These are phyloP conservation scores for Scedosporium boydii DNA, from an alignment of 2,329 filamentous ascomycete genomes.

Conservation along the genomic window DNA sequence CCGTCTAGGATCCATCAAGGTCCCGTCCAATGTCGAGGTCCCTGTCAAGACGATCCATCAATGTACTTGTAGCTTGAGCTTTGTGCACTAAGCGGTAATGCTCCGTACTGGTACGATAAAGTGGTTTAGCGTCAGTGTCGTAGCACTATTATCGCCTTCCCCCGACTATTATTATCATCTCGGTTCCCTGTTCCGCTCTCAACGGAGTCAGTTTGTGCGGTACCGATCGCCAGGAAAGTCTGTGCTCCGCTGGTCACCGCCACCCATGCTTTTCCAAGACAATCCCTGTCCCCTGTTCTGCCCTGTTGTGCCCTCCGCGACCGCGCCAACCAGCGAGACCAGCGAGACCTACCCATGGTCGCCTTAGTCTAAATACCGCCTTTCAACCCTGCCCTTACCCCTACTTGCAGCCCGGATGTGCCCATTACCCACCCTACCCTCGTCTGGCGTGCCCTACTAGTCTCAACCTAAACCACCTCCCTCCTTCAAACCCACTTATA, in stretches of 20 bases:
- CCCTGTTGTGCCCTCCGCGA: not conserved
- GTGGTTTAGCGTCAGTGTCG: too few species aligned
- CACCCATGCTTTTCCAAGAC: not conserved
- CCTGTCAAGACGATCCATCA: too few species aligned
- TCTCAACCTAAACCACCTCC: not conserved
- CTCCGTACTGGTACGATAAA: too few species aligned
- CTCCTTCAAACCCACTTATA: not conserved
- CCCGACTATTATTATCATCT: not conserved
- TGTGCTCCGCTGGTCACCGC: conserved; percentile 1
- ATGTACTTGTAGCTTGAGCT: too few species aligned
- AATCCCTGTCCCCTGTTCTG: not conserved
- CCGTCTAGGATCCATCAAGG: not conserved
- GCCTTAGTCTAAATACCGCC: not conserved
- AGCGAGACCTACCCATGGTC: too few species aligned
- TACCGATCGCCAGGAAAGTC: not conserved
- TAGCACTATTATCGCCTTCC: not conserved
- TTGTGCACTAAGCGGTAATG: too few species aligned
- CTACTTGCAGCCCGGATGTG: not conserved
- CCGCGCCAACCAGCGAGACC: too few species aligned
- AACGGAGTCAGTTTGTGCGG: not conserved
- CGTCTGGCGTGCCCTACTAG: not conserved
- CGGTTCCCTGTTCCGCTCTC: not conserved
- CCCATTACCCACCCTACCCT: not conserved
- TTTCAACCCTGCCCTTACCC: not conserved
- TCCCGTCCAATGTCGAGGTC: too few species aligned